Evolutionary conservation across 495 filamentous ascomycete genomes (phyloP), one percentile per base, ranked within the genome.

Genomic region (Neurospora sp.): DNA sequence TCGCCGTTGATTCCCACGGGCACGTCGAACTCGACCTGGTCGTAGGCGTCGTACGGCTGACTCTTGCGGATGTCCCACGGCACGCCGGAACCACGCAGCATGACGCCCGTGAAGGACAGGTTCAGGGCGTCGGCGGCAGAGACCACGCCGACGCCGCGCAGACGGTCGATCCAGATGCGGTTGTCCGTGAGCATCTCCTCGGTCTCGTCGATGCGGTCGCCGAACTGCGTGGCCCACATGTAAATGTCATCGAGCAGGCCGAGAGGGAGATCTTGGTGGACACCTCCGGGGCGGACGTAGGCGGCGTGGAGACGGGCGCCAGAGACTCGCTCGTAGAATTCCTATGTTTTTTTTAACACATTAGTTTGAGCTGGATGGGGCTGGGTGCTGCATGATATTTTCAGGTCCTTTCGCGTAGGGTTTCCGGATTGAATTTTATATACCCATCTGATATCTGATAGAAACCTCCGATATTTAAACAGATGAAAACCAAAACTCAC

Each of bases 241-340:
- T 98, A 98, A 82, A 99, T 99, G 83, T 99, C 96, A 80, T 99
- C 96, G 22, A 99, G 89, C 41, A 99, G 90, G 75, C 96, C 96
- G 71, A 98, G 73, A 39, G 96, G 96, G 70, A 99, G 84, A 85
- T 99, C 96, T 83, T 97, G 94, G 76, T 93, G 91, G 37, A 99
- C 96, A 85, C 96, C 96, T 76, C 96, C 96, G 41, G 96, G 96
- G 77, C 96, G 93, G 77, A 99, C 94, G 79, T 99, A 99, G 77
- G 96, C 96, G 68, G 96, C 94, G 82, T 99, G 96, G 74, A 99
- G 90, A 86, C 96, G 95, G 75, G 96, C 96, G 75, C 96, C 96
- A 47, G 96, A 98, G 41, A 98, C 96, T 82, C 96, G 94, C 82
- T 99, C 96, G 81, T 99, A 99, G 86, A 99, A 99, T 90, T 99